These are phyloP conservation scores for Ceratobasidium theobromae DNA, from an alignment of 1,284 basidiomycete species.

Conservation along the genomic window DNA sequence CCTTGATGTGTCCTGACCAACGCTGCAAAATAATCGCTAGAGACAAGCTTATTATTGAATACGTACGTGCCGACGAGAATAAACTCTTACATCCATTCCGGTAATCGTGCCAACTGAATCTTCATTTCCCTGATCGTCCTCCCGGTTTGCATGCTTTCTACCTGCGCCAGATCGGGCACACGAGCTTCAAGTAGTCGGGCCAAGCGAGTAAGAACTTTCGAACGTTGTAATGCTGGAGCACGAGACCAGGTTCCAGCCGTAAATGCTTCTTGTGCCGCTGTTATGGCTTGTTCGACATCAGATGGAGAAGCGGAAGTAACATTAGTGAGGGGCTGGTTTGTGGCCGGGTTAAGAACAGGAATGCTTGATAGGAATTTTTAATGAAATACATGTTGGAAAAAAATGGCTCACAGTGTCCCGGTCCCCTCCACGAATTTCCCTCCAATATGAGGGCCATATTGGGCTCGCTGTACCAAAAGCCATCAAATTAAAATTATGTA, in stretches of 20 bases:
- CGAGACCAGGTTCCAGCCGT: conserved; percentile 69
- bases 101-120: conserved; percentile 67
- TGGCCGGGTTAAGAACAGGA: conserved; percentile 64
- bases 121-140: conserved; percentile 76
- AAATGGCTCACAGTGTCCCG: conserved; percentile 19
- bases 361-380: conserved; percentile 47
- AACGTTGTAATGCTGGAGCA: conserved; percentile 57
- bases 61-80: background rate
- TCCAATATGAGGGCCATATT: conserved; percentile 33
- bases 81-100: conserved; percentile 73
- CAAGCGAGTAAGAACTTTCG: conserved; percentile 63
- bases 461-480: conserved; percentile 15
- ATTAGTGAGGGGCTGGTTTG: conserved; percentile 51
- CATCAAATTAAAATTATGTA: background rate
- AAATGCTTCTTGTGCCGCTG: conserved; percentile 58
- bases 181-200: conserved; percentile 60
- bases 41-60: background rate
- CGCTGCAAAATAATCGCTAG: conserved; percentile 73
- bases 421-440: conserved; percentile 31
- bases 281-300: conserved; percentile 57
- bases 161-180: conserved; percentile 58
- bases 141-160: conserved; percentile 59
- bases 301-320: conserved; percentile 48
- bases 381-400: background rate
- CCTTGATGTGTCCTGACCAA: conserved; percentile 67